Evolutionary conservation across 257 asterid species (phyloP), one percentile per base, ranked within the genome.

Genomic region (Solanum infundibuliforme): DNA sequence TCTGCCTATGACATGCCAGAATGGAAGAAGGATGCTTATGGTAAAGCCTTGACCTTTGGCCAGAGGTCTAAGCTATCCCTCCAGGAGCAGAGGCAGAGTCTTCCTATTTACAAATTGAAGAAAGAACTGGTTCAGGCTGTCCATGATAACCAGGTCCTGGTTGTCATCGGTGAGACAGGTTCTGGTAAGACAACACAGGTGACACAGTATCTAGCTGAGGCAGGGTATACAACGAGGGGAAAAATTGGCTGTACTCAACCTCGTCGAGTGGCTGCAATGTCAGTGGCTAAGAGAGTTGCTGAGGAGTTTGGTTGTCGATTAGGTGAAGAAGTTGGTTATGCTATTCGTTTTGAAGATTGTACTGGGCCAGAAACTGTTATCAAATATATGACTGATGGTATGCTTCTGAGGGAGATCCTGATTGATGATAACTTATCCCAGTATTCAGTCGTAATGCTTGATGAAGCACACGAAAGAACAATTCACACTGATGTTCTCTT

Each of bases 1-100:
- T 96, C 99, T 21, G 98, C 99, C 32, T 96, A 95, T 90, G 98
- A 96, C 90, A 94, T 96, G 98, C 99, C 99, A 2, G 98, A 96
- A 89, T 96, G 99, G 99, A 96, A 96, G 88, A 96, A 96, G 87
- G 98, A 94, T 87, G 99, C 98, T 5, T 96, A 94, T 87, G 98
- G 98, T 73, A 95, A 95, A 88, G 98, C 98, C 86, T 90, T 96
- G 72, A 94, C 97, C 88, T 96, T 96, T 88, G 98, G 99, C 41
- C 99, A 94, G 88, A 94, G 99, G 89, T 96, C 99, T 48, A 96
- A 95, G 92, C 95, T 95, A 88, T 95, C 99, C 23, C 85, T 96
- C 88, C 99, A 96, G 92, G 99, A 96, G 12, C 99, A 95, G 93
- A 94, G 98, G 84, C 94, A 89, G 90, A 96, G 98, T 90, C 88